Conservation (phyloP, 1,139 yeast species). For the Kazachstania sp. region DNA sequence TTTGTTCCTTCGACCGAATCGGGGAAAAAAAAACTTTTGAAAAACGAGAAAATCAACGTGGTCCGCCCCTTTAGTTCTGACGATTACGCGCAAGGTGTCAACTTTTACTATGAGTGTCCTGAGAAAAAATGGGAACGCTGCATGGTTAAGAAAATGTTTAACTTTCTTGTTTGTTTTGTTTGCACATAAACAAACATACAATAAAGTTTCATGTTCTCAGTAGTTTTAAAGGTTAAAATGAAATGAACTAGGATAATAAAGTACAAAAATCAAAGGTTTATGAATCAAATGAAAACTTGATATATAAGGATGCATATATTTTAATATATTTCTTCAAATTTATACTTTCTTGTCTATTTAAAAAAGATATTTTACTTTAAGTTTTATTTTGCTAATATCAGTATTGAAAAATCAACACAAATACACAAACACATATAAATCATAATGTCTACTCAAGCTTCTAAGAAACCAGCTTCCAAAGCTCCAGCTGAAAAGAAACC, state of each 20-base stretch:
- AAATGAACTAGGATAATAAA: neutral
- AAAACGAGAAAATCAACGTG: neutral
- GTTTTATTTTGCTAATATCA: neutral
- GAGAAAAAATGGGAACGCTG: too few species aligned
- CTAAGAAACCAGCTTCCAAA: constrained; percentile 97
- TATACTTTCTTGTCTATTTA: neutral
- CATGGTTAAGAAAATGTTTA: neutral
- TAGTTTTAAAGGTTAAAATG: too few species aligned
- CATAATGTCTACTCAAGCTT: constrained; percentile 92
- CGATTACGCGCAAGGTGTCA: neutral
- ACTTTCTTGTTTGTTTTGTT: neutral
- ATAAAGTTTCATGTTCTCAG: too few species aligned
- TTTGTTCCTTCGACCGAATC: constrained; percentile 40
- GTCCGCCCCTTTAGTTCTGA: constrained; percentile 1
- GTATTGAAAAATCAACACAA: neutral
- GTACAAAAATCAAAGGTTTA: neutral
- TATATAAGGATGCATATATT: constrained; percentile 1
- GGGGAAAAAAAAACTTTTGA: constrained; percentile 31
- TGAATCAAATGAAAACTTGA: neutral
- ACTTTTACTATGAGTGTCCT: too few species aligned
- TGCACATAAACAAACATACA: neutral
- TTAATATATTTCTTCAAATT: neutral
- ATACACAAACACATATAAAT: constrained; percentile 6
- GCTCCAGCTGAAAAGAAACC: constrained; percentile 98
- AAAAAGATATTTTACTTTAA: neutral